These are phyloP conservation scores for Pisolithus sp. DNA, from an alignment of 768 basidiomycete genomes.

Conservation along the genomic window DNA sequence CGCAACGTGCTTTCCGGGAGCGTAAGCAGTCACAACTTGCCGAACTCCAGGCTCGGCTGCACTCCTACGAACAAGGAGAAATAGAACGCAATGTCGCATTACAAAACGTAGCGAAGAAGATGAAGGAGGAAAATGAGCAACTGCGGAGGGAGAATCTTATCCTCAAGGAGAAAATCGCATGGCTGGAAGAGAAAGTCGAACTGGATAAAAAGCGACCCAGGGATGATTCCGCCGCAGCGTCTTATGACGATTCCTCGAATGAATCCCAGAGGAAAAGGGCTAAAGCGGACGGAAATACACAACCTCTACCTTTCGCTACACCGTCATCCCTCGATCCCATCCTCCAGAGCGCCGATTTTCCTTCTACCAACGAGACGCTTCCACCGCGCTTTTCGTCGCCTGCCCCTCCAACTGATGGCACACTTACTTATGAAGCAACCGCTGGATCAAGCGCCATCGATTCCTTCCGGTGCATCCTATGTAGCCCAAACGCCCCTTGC, in stretches of 20 bases:
- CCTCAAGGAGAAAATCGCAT: constrained; percentile 47
- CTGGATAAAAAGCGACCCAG: constrained; percentile 54
- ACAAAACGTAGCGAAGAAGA: constrained; percentile 73
- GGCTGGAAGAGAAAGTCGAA: constrained; percentile 23
- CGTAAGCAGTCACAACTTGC: constrained; percentile 84
- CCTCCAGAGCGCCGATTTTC: constrained; percentile 22
- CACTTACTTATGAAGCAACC: constrained; percentile 34
- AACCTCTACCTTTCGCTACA: constrained; percentile 16
- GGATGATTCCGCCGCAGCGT: constrained; percentile 41
- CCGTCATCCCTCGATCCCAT: constrained; percentile 45
- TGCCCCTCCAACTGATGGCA: constrained; percentile 20
- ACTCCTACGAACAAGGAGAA: constrained; percentile 86
- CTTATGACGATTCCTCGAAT: constrained; percentile 16
- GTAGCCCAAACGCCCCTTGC: constrained; percentile 62
- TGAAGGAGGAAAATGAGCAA: constrained; percentile 81
- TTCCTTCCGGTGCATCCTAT: constrained; percentile 60
- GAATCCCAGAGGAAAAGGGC: constrained; percentile 34
- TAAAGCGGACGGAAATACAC: constrained; percentile 22
- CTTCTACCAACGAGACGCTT: constrained; percentile 22
- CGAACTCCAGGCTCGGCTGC: constrained; percentile 79
- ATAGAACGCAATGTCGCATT: constrained; percentile 81
- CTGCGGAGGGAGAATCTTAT: constrained; percentile 61
- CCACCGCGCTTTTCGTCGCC: constrained; percentile 27
- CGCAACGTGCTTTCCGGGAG: constrained; percentile 86
- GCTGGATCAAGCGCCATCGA: constrained; percentile 22